Percentiles rank a stretch among this genome's conserved stretches.
Evolutionary conservation across 2,329 filamentous ascomycete genomes (phyloP).

Genomic region (Teratosphaeria destructans): DNA sequence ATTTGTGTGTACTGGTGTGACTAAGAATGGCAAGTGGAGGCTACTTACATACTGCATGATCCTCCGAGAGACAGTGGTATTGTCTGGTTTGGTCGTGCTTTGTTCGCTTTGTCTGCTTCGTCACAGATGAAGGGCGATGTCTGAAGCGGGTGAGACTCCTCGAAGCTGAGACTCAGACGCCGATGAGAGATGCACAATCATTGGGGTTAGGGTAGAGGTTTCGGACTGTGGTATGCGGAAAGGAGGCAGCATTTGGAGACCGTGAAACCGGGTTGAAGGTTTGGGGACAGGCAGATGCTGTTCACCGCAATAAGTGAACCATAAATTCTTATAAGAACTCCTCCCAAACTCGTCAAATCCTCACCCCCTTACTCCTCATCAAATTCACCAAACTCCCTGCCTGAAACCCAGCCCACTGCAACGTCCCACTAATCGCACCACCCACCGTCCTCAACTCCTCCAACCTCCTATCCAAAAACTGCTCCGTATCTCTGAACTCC

Average conservation of each 20-base stretch:
- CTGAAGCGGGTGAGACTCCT: not conserved
- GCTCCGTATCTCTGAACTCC: slow-evolving; percentile 64
- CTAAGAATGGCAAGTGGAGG: not conserved
- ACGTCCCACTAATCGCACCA: slow-evolving; percentile 50
- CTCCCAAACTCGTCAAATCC: slow-evolving; percentile 46
- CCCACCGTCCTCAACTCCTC: slow-evolving; percentile 57
- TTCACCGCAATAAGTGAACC: too few species aligned
- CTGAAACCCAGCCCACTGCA: slow-evolving; percentile 75
- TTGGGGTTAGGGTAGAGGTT: too few species aligned
- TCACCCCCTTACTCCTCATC: slow-evolving; percentile 75
- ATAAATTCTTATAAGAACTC: too few species aligned
- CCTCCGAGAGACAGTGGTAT: not conserved
- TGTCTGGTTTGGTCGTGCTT: not conserved
- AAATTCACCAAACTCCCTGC: slow-evolving; percentile 68
- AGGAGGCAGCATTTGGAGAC: too few species aligned
- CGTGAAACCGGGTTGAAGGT: too few species aligned
- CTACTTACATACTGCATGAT: not conserved
- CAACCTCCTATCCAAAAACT: slow-evolving; percentile 67
- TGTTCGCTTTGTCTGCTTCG: not conserved
- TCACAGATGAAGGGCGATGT: not conserved
- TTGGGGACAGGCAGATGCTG: too few species aligned
- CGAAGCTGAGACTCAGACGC: not conserved
- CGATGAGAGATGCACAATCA: too few species aligned
- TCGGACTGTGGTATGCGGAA: too few species aligned
- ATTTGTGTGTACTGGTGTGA: not conserved